A percentile compares a stretch with the other conserved stretches of the same genome.
Evolutionary conservation across 768 basidiomycete genomes (phyloP).

Genomic region (Xanthoconium purpureum): DNA sequence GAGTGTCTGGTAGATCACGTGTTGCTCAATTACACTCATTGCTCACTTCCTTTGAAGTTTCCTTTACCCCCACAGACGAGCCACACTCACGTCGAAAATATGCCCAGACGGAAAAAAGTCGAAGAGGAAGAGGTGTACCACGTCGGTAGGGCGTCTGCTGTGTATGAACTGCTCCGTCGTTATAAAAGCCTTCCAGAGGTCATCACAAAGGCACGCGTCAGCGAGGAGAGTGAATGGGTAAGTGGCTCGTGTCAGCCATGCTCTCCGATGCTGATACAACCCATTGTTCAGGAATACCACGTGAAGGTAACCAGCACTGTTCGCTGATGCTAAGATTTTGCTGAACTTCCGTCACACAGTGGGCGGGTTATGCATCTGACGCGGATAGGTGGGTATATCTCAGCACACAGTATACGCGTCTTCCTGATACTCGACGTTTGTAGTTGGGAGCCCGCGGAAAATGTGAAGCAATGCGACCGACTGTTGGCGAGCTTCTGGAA

Average conservation of each 20-base stretch:
- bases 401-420: background rate
- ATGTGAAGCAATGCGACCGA: constrained; percentile 55
- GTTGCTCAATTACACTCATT: background rate
- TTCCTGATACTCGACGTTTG: background rate
- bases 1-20: constrained; percentile 15
- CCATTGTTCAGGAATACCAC: constrained; percentile 49
- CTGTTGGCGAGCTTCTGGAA: constrained; percentile 64
- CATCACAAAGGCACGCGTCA: constrained; percentile 56
- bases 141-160: constrained; percentile 39
- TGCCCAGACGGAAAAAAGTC: constrained; percentile 28
- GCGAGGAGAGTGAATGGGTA: constrained; percentile 51
- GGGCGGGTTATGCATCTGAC: constrained; percentile 59
- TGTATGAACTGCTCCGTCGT: background rate
- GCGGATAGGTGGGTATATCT: constrained; percentile 48
- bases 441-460: constrained; percentile 70
- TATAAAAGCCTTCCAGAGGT: constrained; percentile 44
- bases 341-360: constrained; percentile 39
- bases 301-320: constrained; percentile 53
- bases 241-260: constrained; percentile 15
- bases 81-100: background rate
- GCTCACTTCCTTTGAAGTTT: background rate
- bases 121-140: constrained; percentile 41
- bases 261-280: background rate
- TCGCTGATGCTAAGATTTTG: background rate
- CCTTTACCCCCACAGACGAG: background rate